Conservation (phyloP, 2,329 filamentous ascomycete genomes). For the Annulohypoxylon truncatum region DNA sequence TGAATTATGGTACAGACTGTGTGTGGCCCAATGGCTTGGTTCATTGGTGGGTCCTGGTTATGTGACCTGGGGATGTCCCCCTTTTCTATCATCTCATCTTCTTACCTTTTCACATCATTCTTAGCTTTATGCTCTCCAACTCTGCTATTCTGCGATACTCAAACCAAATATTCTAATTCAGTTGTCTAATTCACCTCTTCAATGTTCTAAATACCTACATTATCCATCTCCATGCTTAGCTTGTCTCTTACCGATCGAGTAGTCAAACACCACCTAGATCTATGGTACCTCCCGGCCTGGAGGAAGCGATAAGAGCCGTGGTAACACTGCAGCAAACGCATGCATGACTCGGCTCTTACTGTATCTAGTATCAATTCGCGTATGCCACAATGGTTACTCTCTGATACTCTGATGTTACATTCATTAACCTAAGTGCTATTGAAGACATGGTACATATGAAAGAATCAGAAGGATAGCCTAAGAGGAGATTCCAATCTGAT, state of each 20-base stretch:
- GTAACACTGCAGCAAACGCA: background rate
- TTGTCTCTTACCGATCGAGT: background rate
- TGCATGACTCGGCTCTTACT: background rate
- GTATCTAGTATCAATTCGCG: background rate
- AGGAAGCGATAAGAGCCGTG: background rate
- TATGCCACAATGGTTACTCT: background rate
- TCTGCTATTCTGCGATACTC: background rate
- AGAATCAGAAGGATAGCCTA: background rate
- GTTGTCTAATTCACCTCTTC: too few relatives aligned
- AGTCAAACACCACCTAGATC: background rate
- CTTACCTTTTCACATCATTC: constrained; percentile 1
- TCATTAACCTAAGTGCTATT: constrained; percentile 8
- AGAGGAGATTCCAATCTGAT: constrained; percentile 25
- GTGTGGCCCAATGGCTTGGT: background rate
- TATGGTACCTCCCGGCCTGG: background rate
- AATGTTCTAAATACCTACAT: too few relatives aligned
- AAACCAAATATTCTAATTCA: background rate
- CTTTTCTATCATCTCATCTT: background rate
- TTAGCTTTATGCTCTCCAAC: background rate
- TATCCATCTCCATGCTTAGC: background rate
- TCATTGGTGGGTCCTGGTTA: background rate
- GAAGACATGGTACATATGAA: constrained; percentile 2
- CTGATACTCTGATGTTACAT: constrained; percentile 11
- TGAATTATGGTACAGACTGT: background rate
- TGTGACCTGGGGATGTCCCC: background rate